phyloP scores from a whole-genome alignment of 2,329 filamentous ascomycete species.

The Colletotrichum camelliae region DNA sequence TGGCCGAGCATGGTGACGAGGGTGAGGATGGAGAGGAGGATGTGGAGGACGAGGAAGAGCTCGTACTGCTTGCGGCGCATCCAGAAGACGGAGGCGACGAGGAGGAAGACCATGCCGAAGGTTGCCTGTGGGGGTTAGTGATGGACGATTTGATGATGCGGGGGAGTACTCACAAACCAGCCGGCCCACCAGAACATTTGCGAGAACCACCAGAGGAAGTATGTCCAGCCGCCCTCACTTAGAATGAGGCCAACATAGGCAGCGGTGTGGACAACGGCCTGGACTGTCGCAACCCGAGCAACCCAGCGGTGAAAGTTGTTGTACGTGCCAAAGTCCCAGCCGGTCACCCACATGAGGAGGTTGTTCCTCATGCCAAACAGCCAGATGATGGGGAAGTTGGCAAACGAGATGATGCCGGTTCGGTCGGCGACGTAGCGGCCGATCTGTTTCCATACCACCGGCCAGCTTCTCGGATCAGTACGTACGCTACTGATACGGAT shows the following conservation, averaged over 20 bases:
- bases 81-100: slow-evolving; percentile 55
- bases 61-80: slow-evolving; percentile 60
- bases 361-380: slow-evolving; percentile 73
- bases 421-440: slow-evolving; percentile 66
- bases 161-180: slow-evolving; percentile 40
- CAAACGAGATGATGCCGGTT: slow-evolving; percentile 67
- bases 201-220: slow-evolving; percentile 41
- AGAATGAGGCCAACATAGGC: slow-evolving; percentile 58
- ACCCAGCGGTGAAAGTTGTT: slow-evolving; percentile 73
- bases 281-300: slow-evolving; percentile 64
- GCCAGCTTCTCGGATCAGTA: slow-evolving; percentile 33
- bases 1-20: slow-evolving; percentile 58
- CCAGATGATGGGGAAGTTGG: slow-evolving; percentile 69
- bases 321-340: slow-evolving; percentile 71
- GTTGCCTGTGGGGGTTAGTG: slow-evolving; percentile 37
- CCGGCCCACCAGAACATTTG: slow-evolving; percentile 57
- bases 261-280: slow-evolving; percentile 68
- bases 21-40: slow-evolving; percentile 54
- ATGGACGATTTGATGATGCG: neutral
- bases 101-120: slow-evolving; percentile 48
- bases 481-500: neutral
- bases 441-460: slow-evolving; percentile 35
- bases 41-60: slow-evolving; percentile 54
- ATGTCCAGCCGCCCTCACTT: slow-evolving; percentile 39
- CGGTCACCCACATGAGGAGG: slow-evolving; percentile 68